Evolutionary conservation across 257 asterid genomes (phyloP).

Genomic region (Penstemon eatonii): DNA sequence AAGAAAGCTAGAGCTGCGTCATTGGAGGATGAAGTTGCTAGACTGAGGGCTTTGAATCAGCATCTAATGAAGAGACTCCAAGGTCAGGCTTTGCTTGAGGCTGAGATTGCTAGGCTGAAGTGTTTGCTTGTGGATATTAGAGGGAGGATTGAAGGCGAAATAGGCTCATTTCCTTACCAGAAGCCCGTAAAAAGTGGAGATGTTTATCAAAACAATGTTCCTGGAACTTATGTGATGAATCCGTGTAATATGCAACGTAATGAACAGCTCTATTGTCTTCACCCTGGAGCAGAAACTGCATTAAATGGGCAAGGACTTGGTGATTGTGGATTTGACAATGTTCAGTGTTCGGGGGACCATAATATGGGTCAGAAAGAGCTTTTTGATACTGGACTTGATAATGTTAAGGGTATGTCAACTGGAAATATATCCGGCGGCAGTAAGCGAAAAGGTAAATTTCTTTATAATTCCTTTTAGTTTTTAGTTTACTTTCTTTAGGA

Average conservation of each 20-base stretch:
- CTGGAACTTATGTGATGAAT: constrained; percentile 67
- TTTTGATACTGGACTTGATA: constrained; percentile 47
- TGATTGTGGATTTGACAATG: constrained; percentile 66
- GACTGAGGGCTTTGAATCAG: constrained; percentile 78
- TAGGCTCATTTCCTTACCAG: constrained; percentile 95
- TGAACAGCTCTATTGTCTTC: constrained; percentile 83
- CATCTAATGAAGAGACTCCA: constrained; percentile 88
- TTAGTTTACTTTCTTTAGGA: constrained; percentile 7
- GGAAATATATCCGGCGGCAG: constrained; percentile 43
- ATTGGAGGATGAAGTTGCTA: constrained; percentile 79
- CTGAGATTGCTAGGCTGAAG: constrained; percentile 89
- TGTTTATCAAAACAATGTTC: constrained; percentile 43
- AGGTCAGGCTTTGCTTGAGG: constrained; percentile 83
- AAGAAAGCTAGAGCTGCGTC: constrained; percentile 90
- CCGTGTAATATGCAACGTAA: constrained; percentile 73
- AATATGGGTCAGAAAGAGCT: constrained; percentile 43
- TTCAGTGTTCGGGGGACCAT: constrained; percentile 59
- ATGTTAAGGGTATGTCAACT: constrained; percentile 29
- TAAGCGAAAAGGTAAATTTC: constrained; percentile 51
- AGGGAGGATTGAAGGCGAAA: constrained; percentile 97
- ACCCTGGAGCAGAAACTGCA: constrained; percentile 62
- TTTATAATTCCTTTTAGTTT: neutral
- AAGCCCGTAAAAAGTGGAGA: constrained; percentile 60
- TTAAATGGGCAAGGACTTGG: constrained; percentile 47
- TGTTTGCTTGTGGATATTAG: constrained; percentile 93